Conservation (phyloP, 805 yeast genomes). For the Nakazawaea ernobii region DNA sequence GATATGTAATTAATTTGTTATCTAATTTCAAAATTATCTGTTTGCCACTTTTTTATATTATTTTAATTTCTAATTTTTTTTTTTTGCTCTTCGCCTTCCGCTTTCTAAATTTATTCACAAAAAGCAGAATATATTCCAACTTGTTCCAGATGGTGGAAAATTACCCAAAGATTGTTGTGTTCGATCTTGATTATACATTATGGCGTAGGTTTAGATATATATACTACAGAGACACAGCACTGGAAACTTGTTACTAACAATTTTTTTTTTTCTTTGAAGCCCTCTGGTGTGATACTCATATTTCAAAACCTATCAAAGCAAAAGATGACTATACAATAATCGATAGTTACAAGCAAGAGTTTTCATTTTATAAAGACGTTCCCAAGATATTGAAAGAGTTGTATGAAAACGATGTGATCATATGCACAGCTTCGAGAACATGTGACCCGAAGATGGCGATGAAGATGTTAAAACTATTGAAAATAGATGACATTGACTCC, state of each 20-base stretch:
- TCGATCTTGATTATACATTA: slow-evolving; percentile 70
- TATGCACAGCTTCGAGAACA: slow-evolving; percentile 77
- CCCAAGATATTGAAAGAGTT: slow-evolving; percentile 54
- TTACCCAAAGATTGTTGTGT: slow-evolving; percentile 53
- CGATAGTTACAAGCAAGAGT: slow-evolving; percentile 49
- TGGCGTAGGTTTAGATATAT: slow-evolving; percentile 52
- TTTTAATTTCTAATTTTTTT: not conserved
- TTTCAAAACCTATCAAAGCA: slow-evolving; percentile 47
- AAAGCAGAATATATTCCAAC: not conserved
- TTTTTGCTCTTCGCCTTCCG: not conserved
- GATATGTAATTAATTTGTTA: not conserved
- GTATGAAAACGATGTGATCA: slow-evolving; percentile 36
- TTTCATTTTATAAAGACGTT: slow-evolving; percentile 65
- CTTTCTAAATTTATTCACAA: not conserved
- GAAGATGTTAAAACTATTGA: slow-evolving; percentile 48
- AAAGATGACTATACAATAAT: slow-evolving; percentile 29
- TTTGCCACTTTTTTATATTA: slow-evolving; percentile 4
- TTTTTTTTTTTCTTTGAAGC: slow-evolving; percentile 13
- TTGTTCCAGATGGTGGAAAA: not conserved
- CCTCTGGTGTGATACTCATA: slow-evolving; percentile 78
- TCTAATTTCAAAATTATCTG: not conserved
- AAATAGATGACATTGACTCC: slow-evolving; percentile 43
- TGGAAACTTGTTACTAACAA: too few relatives aligned
- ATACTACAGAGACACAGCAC: not conserved
- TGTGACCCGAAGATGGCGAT: slow-evolving; percentile 73